Evolutionary conservation across 495 filamentous ascomycete genomes (phyloP).

Genomic region (Ramalina peruviana): DNA sequence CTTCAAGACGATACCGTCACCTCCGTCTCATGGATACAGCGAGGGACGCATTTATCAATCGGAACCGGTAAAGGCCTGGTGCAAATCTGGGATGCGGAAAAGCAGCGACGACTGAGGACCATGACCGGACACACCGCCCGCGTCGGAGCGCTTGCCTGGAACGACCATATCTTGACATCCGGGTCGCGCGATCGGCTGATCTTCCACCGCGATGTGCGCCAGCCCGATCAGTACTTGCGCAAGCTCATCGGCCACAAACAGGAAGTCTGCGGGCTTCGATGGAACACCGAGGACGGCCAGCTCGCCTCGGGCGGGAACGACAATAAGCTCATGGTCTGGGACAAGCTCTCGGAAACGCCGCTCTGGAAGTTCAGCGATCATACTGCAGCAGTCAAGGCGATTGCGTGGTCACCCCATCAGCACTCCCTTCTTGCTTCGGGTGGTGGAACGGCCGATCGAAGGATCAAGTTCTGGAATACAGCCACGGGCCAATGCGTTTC

Average conservation of each 20-base stretch:
- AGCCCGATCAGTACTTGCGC: slow-evolving; percentile 77
- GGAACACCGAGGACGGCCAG: slow-evolving; percentile 92
- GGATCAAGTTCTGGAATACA: slow-evolving; percentile 97
- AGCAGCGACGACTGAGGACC: slow-evolving; percentile 68
- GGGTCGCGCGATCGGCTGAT: slow-evolving; percentile 88
- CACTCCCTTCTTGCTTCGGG: slow-evolving; percentile 86
- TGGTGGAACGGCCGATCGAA: slow-evolving; percentile 85
- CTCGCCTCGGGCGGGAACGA: slow-evolving; percentile 95
- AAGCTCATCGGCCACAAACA: slow-evolving; percentile 91
- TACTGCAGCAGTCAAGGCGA: slow-evolving; percentile 90
- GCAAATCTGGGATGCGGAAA: slow-evolving; percentile 93
- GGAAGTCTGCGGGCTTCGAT: slow-evolving; percentile 93
- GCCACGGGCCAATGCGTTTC: slow-evolving; percentile 60
- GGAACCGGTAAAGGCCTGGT: slow-evolving; percentile 88
- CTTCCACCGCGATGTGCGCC: slow-evolving; percentile 87
- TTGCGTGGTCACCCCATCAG: slow-evolving; percentile 97
- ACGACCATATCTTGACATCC: slow-evolving; percentile 91
- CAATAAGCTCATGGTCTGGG: slow-evolving; percentile 97
- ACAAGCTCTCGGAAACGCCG: slow-evolving; percentile 75
- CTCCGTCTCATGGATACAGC: slow-evolving; percentile 93
- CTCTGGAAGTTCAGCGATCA: slow-evolving; percentile 87
- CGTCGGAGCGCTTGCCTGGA: slow-evolving; percentile 90
- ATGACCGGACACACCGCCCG: slow-evolving; percentile 93
- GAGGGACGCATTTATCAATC: slow-evolving; percentile 85
- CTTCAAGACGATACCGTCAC: slow-evolving; percentile 88